Evolutionary conservation across 2,329 filamentous ascomycete species (phyloP), one percentile per base, ranked within the genome.

Genomic region (Acrocalymma vagum): DNA sequence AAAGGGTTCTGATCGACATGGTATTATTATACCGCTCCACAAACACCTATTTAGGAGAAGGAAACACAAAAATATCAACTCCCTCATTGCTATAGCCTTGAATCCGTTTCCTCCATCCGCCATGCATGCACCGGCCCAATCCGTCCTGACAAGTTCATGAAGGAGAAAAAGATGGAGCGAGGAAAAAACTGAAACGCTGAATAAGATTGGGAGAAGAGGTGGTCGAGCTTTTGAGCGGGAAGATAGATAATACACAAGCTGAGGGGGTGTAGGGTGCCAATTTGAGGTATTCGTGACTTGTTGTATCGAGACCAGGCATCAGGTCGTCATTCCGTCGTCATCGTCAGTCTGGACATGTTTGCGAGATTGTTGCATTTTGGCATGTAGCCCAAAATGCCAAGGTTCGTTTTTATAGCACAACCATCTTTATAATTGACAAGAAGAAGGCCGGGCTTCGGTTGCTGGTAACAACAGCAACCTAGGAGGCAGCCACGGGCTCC

Each of bases 211-310:
- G 33, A 41, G 46, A 13, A 43, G 51, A 33, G n/a, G n/a, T n/a
- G n/a, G n/a, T n/a, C n/a, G 36, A 44, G 45, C 52, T 65, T 67
- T 64, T 62, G 48, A 52, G 48, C n/a, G n/a, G n/a, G n/a, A n/a
- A 42, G 55, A 51, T 53, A 52, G 42, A 49, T 47, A 45, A 55
- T 59, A 52, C 54, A 60, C 49, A 43, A 45, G 34, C 45, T 46
- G 42, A 36, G 48, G 31, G 23, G 40, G 38, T 42, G 46, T 47
- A 6, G 22, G 24, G 27, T 20, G 22, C 35, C 63, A 65, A 62
- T 65, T 62, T 66, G 47, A 52, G 43, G 48, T 52, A 41, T 55
- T 52, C 48, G 48, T 52, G 14, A 45, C n/a, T 49, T 45, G 34
- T 58, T 38, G 44, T 51, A 21, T 49, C 43, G 48, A 46, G 32